phyloP scores from a whole-genome alignment of 257 asterid species.

The Solanum habrochaites region DNA sequence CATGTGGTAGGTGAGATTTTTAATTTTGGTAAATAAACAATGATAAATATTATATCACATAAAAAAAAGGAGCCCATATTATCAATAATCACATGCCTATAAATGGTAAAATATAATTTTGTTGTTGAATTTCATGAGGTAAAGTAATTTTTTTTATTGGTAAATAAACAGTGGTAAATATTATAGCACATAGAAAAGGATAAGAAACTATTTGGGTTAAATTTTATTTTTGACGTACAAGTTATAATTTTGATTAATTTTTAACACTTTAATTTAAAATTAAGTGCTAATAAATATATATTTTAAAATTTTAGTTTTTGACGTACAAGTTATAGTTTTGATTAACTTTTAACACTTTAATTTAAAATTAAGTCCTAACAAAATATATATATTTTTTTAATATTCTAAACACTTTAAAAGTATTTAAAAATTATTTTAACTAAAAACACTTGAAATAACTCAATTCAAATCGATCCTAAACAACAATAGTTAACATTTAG shows the following conservation, averaged over 20 bases:
- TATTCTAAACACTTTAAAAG: not conserved
- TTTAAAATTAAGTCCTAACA: rapidly evolving
- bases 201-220: not conserved
- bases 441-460: not conserved
- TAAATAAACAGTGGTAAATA: not conserved
- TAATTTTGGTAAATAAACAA: not conserved
- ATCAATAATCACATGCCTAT: not conserved
- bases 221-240: not conserved
- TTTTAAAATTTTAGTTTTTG: not conserved
- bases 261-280: not conserved
- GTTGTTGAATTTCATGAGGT: not conserved
- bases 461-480: not conserved
- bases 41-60: not conserved
- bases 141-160: not conserved
- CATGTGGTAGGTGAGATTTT: rapidly evolving
- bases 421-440: too few relatives aligned
- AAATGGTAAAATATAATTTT: too few relatives aligned
- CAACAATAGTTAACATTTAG: not conserved
- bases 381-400: too few relatives aligned
- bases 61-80: not conserved
- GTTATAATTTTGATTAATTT: not conserved
- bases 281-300: too few relatives aligned
- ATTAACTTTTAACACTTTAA: not conserved
- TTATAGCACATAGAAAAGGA: not conserved
- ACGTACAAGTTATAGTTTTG: not conserved